phyloP scores from a whole-genome alignment of 2,329 filamentous ascomycete species.

The Thielaviopsis euricoi region DNA sequence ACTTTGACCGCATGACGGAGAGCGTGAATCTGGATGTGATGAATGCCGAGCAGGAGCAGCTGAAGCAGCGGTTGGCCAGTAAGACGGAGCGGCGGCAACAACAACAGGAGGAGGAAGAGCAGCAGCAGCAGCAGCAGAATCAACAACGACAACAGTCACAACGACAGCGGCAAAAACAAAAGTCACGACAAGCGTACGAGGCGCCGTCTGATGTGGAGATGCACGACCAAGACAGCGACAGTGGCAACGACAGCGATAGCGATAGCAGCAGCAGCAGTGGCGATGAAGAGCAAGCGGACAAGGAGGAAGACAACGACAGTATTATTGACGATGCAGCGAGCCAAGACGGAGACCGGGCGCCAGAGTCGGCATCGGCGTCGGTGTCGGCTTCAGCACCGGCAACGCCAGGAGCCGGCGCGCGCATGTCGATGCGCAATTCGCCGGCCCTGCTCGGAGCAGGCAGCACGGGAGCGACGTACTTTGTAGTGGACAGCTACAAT shows the following conservation, averaged over 20 bases:
- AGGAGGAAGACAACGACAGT: constrained; percentile 13
- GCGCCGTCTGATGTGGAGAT: background rate
- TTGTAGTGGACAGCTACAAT: constrained; percentile 98
- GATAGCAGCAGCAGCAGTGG: constrained; percentile 21
- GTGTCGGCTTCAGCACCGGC: constrained; percentile 6
- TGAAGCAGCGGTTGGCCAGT: too few species aligned
- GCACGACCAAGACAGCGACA: constrained; percentile 1
- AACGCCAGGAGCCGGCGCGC: too few species aligned
- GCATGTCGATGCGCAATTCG: too few species aligned
- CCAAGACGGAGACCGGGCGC: background rate
- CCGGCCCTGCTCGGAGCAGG: too few species aligned
- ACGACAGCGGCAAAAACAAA: too few species aligned
- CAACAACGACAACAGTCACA: background rate
- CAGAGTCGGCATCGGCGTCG: too few species aligned
- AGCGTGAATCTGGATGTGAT: constrained; percentile 71
- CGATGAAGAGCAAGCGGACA: too few species aligned
- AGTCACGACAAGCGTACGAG: background rate
- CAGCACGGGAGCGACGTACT: constrained; percentile 36
- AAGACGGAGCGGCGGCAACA: constrained; percentile 17
- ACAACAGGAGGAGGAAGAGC: constrained; percentile 29
- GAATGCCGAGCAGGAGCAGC: constrained; percentile 33
- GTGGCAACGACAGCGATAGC: constrained; percentile 12
- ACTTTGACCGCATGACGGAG: constrained; percentile 98
- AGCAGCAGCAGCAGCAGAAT: background rate
- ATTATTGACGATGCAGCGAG: background rate